These are phyloP conservation scores for Arachis monticola DNA, from an alignment of 331 rosid genomes.

Conservation along the genomic window DNA sequence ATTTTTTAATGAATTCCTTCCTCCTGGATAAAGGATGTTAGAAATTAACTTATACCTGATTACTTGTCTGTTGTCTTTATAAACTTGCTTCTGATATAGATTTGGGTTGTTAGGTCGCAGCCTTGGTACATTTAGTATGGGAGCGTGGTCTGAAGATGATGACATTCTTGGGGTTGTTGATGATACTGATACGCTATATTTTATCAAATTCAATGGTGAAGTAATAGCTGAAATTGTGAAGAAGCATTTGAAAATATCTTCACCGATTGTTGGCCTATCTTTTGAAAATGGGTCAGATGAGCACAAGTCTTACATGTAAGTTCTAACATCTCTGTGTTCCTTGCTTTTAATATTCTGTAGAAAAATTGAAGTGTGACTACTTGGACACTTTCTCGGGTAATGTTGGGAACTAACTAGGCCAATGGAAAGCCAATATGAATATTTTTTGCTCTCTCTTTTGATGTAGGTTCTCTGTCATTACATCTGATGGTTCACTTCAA, in stretches of 20 bases:
- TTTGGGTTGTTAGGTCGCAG: conserved; percentile 57
- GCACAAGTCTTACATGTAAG: conserved; percentile 68
- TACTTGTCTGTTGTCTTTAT: conserved; percentile 1
- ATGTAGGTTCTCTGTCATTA: conserved; percentile 77
- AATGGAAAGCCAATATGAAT: conserved; percentile 33
- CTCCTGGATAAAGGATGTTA: not conserved
- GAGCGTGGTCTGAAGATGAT: conserved; percentile 88
- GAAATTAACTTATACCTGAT: not conserved
- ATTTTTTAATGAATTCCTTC: not conserved
- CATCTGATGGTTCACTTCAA: conserved; percentile 80
- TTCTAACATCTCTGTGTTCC: conserved; percentile 31
- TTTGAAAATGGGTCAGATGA: conserved; percentile 51
- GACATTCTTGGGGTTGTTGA: conserved; percentile 87
- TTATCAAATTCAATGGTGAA: conserved; percentile 79
- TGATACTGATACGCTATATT: conserved; percentile 70
- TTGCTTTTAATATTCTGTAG: conserved; percentile 20
- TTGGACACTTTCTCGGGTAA: conserved; percentile 28
- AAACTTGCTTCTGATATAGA: conserved; percentile 35
- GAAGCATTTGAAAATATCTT: conserved; percentile 70
- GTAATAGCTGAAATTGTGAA: conserved; percentile 64
- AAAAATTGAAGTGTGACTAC: conserved; percentile 11
- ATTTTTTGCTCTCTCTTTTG: conserved; percentile 49
- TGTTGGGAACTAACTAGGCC: conserved; percentile 31
- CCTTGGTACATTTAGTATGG: conserved; percentile 74
- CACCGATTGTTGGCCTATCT: conserved; percentile 64